Conservation (phyloP, 768 basidiomycete genomes). For the Boletus rex-veris region DNA sequence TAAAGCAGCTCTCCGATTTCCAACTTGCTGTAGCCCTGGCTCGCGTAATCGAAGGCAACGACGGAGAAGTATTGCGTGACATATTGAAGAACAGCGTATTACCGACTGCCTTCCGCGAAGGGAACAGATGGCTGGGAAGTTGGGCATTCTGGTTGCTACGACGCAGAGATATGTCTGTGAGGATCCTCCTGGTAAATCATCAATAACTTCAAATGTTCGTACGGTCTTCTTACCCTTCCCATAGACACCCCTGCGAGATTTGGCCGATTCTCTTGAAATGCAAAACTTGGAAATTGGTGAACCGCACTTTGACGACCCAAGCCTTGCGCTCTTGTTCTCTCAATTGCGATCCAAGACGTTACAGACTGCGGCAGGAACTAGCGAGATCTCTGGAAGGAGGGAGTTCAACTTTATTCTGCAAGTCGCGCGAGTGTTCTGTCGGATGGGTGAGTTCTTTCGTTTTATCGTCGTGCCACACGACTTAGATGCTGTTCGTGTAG, state of each 20-base stretch:
- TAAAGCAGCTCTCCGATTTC: slow-evolving; percentile 85
- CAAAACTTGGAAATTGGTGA: slow-evolving; percentile 67
- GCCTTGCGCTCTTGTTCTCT: slow-evolving; percentile 84
- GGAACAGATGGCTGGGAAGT: slow-evolving; percentile 89
- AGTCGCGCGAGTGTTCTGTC: slow-evolving; percentile 87
- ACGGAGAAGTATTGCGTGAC: slow-evolving; percentile 69
- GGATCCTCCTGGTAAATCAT: slow-evolving; percentile 74
- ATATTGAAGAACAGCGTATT: slow-evolving; percentile 75
- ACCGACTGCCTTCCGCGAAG: slow-evolving; percentile 79
- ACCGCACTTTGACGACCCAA: slow-evolving; percentile 91
- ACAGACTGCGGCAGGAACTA: slow-evolving; percentile 90
- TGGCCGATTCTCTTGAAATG: slow-evolving; percentile 56
- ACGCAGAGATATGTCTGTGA: slow-evolving; percentile 83
- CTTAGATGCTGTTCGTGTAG: slow-evolving; percentile 38
- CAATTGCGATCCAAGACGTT: slow-evolving; percentile 87
- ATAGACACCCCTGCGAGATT: slow-evolving; percentile 75
- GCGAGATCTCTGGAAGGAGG: slow-evolving; percentile 79
- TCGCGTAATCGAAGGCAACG: slow-evolving; percentile 77
- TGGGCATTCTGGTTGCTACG: slow-evolving; percentile 98
- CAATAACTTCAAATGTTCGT: not conserved
- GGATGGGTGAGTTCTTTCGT: slow-evolving; percentile 72
- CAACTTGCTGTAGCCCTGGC: slow-evolving; percentile 88
- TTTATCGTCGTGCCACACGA: not conserved
- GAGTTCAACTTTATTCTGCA: slow-evolving; percentile 97
- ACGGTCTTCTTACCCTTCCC: not conserved